Base-by-base conservation (phyloP, 768 basidiomycete species). In the Daedalea quercina region DNA sequence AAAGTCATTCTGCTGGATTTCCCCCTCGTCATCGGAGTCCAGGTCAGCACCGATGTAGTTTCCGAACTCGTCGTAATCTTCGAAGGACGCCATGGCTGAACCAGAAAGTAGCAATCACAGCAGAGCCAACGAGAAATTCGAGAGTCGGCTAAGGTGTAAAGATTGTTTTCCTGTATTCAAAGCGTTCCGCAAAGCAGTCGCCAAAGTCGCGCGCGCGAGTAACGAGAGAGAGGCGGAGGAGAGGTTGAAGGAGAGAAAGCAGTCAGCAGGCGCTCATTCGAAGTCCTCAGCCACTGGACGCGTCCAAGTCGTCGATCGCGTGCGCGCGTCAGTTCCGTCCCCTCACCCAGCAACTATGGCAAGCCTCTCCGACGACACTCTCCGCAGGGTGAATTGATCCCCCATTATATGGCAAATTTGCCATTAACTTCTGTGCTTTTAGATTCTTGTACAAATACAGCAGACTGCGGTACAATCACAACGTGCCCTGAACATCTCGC, bases 1-100 rank as follows among this genome's bases (percentile, higher is more conserved):
- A 28, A 78, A 79, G 52, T 76, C 72, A 34, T 65, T 54, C 62
- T 79, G 82, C 57, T 75, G 75, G 47, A 76, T 61, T 51, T 80
- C 81, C 53, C 80, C 85, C 58, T 65, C 81, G 47, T 89, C 87
- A 63, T 95, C 94, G 31, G 93, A 95, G 62, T 90, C 92, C 45
- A 95, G 74, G 74, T 95, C 94, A 23, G 84, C 92, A 55, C 94
- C 94, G 66, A 97, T 94, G 71, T 97, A 96, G 77, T 96, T 97
- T 60, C 94, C 94, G 65, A 95, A 95, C 73, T 97, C 90, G 63
- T 91, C 89, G 63, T 91, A 91, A 67, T 91, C 89, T 60, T 90
- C 77, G 54, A 79, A 72, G 25, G 80, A 82, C 37, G 76, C 78
- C 80, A 82, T 82, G 22, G 35, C 46, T 17, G 20, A 28, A 44